phyloP scores from a whole-genome alignment of 257 asterid genomes.

The Ballota nigra region DNA sequence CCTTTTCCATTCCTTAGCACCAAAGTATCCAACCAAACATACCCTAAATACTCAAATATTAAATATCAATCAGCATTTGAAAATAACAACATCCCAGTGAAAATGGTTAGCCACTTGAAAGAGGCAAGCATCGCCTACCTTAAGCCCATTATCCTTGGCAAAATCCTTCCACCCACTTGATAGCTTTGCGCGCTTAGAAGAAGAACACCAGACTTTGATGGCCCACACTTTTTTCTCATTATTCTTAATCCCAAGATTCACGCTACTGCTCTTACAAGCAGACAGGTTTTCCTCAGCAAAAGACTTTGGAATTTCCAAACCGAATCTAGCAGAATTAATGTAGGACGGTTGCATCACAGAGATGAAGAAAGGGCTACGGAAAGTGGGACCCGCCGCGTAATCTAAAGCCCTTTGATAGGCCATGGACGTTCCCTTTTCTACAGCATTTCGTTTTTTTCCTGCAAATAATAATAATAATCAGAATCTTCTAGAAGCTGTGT shows the following conservation, averaged over 20 bases:
- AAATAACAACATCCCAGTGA: conserved; percentile 8
- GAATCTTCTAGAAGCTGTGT: neutral
- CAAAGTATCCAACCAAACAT: too few relatives aligned
- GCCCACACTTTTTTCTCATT: conserved; percentile 11
- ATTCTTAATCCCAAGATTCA: conserved; percentile 3
- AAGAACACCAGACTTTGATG: neutral
- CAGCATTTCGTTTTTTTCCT: neutral
- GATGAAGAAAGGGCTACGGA: too few relatives aligned
- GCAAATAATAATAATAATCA: neutral
- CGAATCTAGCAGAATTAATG: too few relatives aligned
- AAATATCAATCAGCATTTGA: neutral
- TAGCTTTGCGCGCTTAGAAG: neutral
- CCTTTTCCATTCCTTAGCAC: too few relatives aligned
- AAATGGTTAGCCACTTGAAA: conserved; percentile 1
- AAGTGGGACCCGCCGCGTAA: too few relatives aligned
- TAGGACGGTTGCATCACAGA: too few relatives aligned
- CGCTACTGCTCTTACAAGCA: too few relatives aligned
- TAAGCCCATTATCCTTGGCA: conserved; percentile 14
- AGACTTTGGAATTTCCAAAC: too few relatives aligned
- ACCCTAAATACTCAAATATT: too few relatives aligned
- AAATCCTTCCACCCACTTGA: conserved; percentile 24
- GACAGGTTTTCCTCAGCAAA: too few relatives aligned
- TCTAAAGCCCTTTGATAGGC: too few relatives aligned
- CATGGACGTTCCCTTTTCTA: neutral
- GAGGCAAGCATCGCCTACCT: conserved; percentile 26